A percentile compares a stretch with the other conserved stretches of the same genome.
Conservation (phyloP, 176 grass and related monocot species). For the Elymus sibiricus region DNA sequence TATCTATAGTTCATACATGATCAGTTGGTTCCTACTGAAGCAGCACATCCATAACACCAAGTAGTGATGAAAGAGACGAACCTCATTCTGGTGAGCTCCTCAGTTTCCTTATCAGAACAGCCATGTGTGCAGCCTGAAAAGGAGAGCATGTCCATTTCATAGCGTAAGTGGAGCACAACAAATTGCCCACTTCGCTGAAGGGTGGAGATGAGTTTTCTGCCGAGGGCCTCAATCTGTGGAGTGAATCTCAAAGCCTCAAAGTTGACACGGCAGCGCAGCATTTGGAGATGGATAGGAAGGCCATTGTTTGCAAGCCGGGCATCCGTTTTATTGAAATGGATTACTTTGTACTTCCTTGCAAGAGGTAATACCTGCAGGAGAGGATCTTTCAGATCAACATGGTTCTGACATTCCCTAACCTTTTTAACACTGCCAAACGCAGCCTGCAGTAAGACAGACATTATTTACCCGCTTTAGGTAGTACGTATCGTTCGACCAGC, state of each 20-base stretch:
- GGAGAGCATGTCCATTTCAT: conserved; percentile 98
- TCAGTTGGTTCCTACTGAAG: conserved; percentile 7
- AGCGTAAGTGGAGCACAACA: conserved; percentile 91
- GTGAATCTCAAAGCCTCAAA: conserved; percentile 88
- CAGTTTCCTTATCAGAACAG: conserved; percentile 63
- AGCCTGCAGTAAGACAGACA: background rate
- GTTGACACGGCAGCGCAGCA: conserved; percentile 79
- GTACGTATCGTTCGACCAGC: conserved; percentile 93
- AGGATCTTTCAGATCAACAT: conserved; percentile 21
- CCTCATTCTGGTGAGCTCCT: conserved; percentile 95
- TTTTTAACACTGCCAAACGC: background rate
- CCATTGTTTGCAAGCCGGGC: conserved; percentile 92
- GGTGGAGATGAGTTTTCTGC: conserved; percentile 74
- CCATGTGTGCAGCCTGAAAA: conserved; percentile 99
- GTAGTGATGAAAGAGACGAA: conserved; percentile 12
- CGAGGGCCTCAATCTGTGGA: conserved; percentile 81
- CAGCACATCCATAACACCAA: background rate
- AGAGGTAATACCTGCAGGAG: conserved; percentile 72
- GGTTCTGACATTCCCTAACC: background rate
- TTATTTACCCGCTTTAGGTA: conserved; percentile 75
- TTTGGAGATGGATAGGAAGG: conserved; percentile 69
- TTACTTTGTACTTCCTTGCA: conserved; percentile 88
- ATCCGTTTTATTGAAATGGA: conserved; percentile 93
- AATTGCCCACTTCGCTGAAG: conserved; percentile 67
- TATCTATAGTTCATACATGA: conserved; percentile 46